Evolutionary conservation across 2,329 filamentous ascomycete genomes (phyloP), one percentile per base, ranked within the genome.

Genomic region (Cladophialophora exuberans): DNA sequence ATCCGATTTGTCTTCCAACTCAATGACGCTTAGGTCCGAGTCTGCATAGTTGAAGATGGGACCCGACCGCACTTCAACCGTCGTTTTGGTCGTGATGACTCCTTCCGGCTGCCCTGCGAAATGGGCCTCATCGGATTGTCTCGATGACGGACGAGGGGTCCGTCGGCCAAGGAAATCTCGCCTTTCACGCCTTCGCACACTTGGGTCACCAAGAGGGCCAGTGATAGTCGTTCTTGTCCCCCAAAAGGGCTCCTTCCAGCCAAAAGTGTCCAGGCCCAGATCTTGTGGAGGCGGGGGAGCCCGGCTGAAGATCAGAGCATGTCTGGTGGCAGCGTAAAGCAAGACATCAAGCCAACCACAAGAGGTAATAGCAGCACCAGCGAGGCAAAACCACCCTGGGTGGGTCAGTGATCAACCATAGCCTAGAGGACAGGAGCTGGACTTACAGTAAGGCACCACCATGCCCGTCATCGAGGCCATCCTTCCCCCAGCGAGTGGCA

Each of bases 341-440:
- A 82, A 65, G 10, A 81, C 80, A 63, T 85, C 82, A 17, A 84
- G 76, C 69, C 82, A 78, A 15, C 82, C 82, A 54, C 81, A 84
- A 26, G 76, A 80, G 2, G 80, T 80, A 54, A 84, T 81, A 62
- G 84, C 72, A 4, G 79, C 75, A 26, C 80, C 82, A 0, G 79
- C 76, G 17, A 79, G 70, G 62, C 77, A 80, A 48, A 81, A 76
- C 56, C 77, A 77, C 13, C 53, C 47, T 51, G 13, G 13, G n/a
- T 11, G 10, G 3, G 26, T 43, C 26, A 51, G 38, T 43, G 6
- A 26, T 18, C 23, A n/a, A 20, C 25, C 3, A 9, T 13, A 13
- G 11, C 15, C 17, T 13, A 3, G 15, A 73, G 74, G 75, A 39
- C 73, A 72, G 30, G 26, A 33, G 17, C 4, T 33, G n/a, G 26